phyloP scores from a whole-genome alignment of 129 eudicot genomes.

The Flaveria bidentis region DNA sequence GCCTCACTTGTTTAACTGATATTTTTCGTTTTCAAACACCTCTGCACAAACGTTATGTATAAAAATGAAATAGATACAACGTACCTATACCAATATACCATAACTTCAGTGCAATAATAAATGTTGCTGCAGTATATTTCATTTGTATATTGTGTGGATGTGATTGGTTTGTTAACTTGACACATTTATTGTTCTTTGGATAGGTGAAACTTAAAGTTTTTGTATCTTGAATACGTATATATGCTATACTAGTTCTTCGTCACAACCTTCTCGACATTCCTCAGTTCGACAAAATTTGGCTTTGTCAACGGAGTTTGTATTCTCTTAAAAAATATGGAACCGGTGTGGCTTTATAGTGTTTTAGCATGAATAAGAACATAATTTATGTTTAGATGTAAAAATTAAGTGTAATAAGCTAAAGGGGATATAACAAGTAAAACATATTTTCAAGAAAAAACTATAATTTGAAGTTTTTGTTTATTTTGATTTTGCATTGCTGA shows the following conservation, averaged over 20 bases:
- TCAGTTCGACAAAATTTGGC: too few relatives aligned
- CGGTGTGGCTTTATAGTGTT: neutral
- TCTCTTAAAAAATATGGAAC: too few relatives aligned
- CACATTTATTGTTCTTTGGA: neutral
- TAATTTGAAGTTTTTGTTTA: too few relatives aligned
- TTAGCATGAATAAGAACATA: too few relatives aligned
- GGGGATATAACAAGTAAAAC: too few relatives aligned
- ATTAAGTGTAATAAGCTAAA: too few relatives aligned
- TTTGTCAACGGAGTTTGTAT: too few relatives aligned
- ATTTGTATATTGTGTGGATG: constrained; percentile 1
- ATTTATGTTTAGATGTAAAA: too few relatives aligned
- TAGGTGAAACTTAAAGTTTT: neutral
- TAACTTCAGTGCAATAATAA: neutral
- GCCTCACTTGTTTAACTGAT: neutral
- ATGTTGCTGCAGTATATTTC: neutral
- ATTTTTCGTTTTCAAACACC: neutral
- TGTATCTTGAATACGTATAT: neutral
- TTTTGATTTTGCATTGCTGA: too few relatives aligned
- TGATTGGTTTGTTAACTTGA: neutral
- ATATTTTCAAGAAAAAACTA: too few relatives aligned
- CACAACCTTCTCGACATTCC: too few relatives aligned
- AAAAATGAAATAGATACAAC: neutral
- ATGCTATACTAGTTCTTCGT: too few relatives aligned
- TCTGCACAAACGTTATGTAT: neutral
- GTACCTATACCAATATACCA: neutral